Percentiles rank a stretch among this genome's conserved stretches.
Conservation (phyloP, 2,329 filamentous ascomycete genomes). For the Aspergillus melleus region DNA sequence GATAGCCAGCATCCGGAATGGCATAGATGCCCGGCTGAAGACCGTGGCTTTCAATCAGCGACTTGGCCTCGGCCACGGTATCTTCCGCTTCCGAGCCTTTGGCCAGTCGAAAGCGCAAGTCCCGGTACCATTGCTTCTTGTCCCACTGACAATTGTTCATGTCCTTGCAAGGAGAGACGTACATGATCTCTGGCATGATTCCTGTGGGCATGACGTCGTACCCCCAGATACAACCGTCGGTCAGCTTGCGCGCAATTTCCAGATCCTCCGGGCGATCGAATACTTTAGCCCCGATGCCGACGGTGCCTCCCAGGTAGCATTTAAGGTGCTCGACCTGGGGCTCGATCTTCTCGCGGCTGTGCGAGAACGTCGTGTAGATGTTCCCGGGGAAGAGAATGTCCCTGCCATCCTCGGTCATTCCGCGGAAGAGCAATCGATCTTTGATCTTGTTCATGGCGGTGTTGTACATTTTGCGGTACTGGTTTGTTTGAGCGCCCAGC, state of each 20-base stretch:
- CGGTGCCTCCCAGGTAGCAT: conserved; percentile 64
- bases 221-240: conserved; percentile 63
- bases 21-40: conserved; percentile 31
- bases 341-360: conserved; percentile 21
- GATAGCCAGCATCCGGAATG: conserved; percentile 30
- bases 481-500: conserved; percentile 41
- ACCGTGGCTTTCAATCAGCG: conserved; percentile 19
- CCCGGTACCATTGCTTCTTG: conserved; percentile 43
- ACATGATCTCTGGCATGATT: conserved; percentile 62
- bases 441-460: conserved; percentile 40
- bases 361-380: conserved; percentile 19
- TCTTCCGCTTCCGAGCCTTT: conserved; percentile 18
- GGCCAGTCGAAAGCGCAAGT: conserved; percentile 22
- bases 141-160: conserved; percentile 53
- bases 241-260: conserved; percentile 55
- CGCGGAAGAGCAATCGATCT: conserved; percentile 45
- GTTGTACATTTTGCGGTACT: conserved; percentile 47
- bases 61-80: conserved; percentile 18
- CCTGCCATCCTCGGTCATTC: conserved; percentile 42
- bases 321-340: conserved; percentile 56
- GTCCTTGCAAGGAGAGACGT: conserved; percentile 52
- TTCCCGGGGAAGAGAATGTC: conserved; percentile 44
- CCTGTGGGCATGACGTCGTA: conserved; percentile 58
- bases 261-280: conserved; percentile 58
- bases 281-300: conserved; percentile 59